Conservation (phyloP, 352 stramenopile species). For the Globisporangium paroecandrum region DNA sequence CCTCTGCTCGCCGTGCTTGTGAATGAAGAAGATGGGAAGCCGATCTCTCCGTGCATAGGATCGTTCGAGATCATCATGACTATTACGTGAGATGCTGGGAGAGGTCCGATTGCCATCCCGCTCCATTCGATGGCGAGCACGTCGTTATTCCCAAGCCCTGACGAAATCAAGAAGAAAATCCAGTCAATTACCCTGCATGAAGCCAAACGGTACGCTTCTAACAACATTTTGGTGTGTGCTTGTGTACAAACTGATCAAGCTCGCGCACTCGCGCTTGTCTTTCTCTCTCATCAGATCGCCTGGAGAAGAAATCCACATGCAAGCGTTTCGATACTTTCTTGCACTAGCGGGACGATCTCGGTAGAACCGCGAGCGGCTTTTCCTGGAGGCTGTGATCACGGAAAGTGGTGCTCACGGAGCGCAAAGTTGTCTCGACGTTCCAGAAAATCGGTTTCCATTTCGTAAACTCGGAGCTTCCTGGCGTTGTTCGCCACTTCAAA, state of each 20-base stretch:
- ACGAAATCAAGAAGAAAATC: slow-evolving; percentile 54
- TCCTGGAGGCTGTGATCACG: slow-evolving; percentile 69
- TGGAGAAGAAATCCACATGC: slow-evolving; percentile 50
- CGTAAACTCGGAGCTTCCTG: slow-evolving; percentile 36
- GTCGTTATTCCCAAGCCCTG: slow-evolving; percentile 40
- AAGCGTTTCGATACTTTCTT: slow-evolving; percentile 59
- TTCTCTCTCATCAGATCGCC: slow-evolving; percentile 24
- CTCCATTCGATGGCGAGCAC: slow-evolving; percentile 58
- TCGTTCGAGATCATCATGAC: slow-evolving; percentile 61
- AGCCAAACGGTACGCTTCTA: slow-evolving; percentile 39
- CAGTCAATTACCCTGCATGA: slow-evolving; percentile 50
- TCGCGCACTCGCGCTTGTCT: not conserved
- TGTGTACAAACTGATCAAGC: too few relatives aligned
- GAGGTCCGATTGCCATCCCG: slow-evolving; percentile 24
- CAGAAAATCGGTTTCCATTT: slow-evolving; percentile 61
- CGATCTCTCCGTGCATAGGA: slow-evolving; percentile 21
- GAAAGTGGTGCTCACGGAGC: slow-evolving; percentile 58
- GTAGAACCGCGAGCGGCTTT: slow-evolving; percentile 45
- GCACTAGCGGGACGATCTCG: slow-evolving; percentile 38
- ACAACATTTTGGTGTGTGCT: not conserved
- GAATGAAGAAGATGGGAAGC: slow-evolving; percentile 24
- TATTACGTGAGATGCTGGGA: slow-evolving; percentile 27
- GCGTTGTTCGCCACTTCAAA: slow-evolving; percentile 44
- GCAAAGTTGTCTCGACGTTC: slow-evolving; percentile 45
- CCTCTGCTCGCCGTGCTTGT: slow-evolving; percentile 43